Percentiles rank a stretch among this genome's conserved stretches.
These are phyloP conservation scores for Senna tora DNA, from an alignment of 306 rosid genomes.

Conservation along the genomic window DNA sequence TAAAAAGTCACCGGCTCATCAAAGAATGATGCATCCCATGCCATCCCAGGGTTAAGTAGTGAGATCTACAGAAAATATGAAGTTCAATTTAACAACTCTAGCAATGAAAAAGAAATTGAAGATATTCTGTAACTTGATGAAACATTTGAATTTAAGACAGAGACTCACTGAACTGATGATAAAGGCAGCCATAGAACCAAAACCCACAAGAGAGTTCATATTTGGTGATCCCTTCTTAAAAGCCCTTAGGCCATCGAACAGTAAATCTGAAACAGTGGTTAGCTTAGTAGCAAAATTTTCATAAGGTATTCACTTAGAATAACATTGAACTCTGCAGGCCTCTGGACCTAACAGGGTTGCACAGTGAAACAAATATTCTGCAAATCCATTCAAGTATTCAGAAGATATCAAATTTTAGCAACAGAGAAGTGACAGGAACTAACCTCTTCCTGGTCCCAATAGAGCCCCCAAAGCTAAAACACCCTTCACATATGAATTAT, in stretches of 20 bases:
- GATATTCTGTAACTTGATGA: conserved; percentile 27
- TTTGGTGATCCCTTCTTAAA: conserved; percentile 88
- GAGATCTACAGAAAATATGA: conserved; percentile 64
- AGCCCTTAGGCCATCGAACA: conserved; percentile 83
- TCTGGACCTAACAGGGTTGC: conserved; percentile 25
- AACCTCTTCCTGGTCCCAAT: conserved; percentile 96
- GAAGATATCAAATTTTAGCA: conserved; percentile 24
- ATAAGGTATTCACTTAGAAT: not conserved
- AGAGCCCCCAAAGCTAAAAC: conserved; percentile 82
- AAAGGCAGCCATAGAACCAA: conserved; percentile 92
- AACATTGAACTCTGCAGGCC: not conserved
- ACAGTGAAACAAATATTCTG: conserved; percentile 4
- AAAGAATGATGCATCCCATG: conserved; percentile 93
- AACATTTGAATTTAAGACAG: conserved; percentile 41
- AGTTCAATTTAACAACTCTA: conserved; percentile 29
- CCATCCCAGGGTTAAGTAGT: conserved; percentile 72
- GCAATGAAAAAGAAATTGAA: conserved; percentile 30
- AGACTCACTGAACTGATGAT: conserved; percentile 79
- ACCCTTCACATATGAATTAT: conserved; percentile 86
- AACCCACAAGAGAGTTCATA: conserved; percentile 98
- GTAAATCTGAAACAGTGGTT: conserved; percentile 65
- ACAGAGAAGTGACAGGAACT: conserved; percentile 39
- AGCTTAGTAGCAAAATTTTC: conserved; percentile 22
- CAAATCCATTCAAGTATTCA: conserved; percentile 18
- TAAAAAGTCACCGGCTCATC: conserved; percentile 96